Base-by-base conservation (phyloP, 768 basidiomycete genomes). In the Psilocybe cubensis region DNA sequence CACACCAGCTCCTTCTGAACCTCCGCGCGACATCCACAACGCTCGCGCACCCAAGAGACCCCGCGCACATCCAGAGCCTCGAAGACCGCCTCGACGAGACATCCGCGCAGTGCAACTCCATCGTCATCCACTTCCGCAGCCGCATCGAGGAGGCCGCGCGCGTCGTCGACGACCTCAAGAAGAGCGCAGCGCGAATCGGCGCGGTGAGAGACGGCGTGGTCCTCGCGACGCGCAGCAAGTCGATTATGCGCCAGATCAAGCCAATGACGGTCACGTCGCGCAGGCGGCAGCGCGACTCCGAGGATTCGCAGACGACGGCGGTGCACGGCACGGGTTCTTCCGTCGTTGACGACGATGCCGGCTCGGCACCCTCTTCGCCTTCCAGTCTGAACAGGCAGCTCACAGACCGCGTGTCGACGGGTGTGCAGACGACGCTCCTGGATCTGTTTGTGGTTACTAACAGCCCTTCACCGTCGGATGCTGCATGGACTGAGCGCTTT, bases 251-350 rank as follows among this genome's bases (percentile, higher is more conserved):
- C 3, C 77, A 77, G 11, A 67, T 80, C 24, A 62, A 67, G 24
- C 62, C 77, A 6, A 56, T 69, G 31, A 62, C 58, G 23, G 56
- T 67, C 10, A 63, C 60, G 40, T n/a, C n/a, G n/a, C n/a, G n/a
- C n/a, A 75, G 78, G 38, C 73, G 75, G 1, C 76, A 81, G 12
- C 79, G 86, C 52, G 86, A 83, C 46, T 89, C 88, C n/a, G 81
- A 83, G 65, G 87, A 88, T 67, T 89, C 88, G 1, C 81, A 85
- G 52, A 66, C 66, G 21, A 89, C 87, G 0, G 77, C 78, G 17
- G 83, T 87, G 6, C 71, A 70, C 20, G n/a, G n/a, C n/a, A n/a
- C n/a, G n/a, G n/a, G n/a, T n/a, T n/a, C n/a, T n/a, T n/a, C n/a
- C n/a, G n/a, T n/a, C n/a, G 24, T 56, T 14, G 62, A 68, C 14